phyloP scores from a whole-genome alignment of 2,329 filamentous ascomycete species.

The Beauveria medogensis region DNA sequence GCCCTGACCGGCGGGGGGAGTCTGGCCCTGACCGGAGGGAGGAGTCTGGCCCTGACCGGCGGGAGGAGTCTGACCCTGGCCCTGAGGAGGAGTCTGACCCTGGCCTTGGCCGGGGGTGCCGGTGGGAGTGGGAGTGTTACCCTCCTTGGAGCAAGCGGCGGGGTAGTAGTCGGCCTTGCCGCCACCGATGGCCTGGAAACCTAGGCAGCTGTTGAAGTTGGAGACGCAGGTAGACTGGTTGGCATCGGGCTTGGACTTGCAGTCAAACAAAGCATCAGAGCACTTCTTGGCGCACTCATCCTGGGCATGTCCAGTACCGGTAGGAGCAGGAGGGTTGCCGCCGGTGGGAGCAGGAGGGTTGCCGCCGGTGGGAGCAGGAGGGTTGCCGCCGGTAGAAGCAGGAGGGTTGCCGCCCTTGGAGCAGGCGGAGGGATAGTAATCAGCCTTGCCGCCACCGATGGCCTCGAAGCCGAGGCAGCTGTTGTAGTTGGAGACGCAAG shows the following conservation, averaged over 20 bases:
- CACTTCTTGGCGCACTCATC: not conserved
- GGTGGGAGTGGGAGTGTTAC: not conserved
- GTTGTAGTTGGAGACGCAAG: not conserved
- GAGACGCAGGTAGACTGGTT: not conserved
- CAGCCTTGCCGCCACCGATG: not conserved
- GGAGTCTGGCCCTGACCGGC: too few species aligned
- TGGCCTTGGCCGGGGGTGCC: not conserved
- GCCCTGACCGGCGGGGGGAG: too few species aligned
- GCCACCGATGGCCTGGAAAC: not conserved
- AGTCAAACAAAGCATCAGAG: not conserved
- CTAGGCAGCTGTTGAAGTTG: not conserved
- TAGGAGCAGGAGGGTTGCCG: not conserved
- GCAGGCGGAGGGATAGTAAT: not conserved
- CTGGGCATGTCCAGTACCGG: not conserved
- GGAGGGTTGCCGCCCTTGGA: not conserved
- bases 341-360: not conserved
- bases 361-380: not conserved
- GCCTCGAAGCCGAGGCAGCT: not conserved
- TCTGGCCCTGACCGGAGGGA: too few species aligned
- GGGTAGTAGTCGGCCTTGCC: not conserved
- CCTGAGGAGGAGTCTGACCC: not conserved
- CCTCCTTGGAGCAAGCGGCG: not conserved
- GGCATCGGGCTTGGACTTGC: not conserved
- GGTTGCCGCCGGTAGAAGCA: not conserved
- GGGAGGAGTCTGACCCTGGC: too few species aligned